Evolutionary conservation across 2,329 filamentous ascomycete species (phyloP), one percentile per base, ranked within the genome.

Genomic region (Phoma sp.): DNA sequence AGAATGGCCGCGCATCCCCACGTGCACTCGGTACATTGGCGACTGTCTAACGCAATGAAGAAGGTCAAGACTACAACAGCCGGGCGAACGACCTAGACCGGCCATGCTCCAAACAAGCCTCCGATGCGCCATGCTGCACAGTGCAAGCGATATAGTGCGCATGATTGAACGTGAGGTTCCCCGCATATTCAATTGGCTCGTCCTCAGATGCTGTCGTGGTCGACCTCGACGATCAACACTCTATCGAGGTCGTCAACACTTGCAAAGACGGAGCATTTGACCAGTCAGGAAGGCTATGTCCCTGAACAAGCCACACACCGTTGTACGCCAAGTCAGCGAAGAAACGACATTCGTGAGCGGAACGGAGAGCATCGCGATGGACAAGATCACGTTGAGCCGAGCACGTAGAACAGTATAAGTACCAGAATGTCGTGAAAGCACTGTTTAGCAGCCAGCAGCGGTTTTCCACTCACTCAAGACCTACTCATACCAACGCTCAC

Each of bases 1-100:
- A 36, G 30, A 47, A 47, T 42, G 5, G 41, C 36, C 42, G 42
- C 37, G 14, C 7, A 33, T 56, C 29, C 42, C 52, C 56, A 57
- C 57, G 49, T 59, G 57, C 50, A 41, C 42, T 41, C 33, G 42
- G 55, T 40, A 36, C 32, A 24, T 45, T 8, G 14, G 32, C 46
- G 49, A 50, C 33, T 41, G 27, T 8, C 60, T 66, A 66, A 66
- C 58, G 55, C 54, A 30, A 65, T 60, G 13, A 45, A 65, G 63
- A 61, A 66, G 64, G 64, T 66, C 62, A 60, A 56, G 57, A 47
- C 51, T 32, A 24, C 42, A 25, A 35, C 47, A 57, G 45, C 55
- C 41, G 49, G 41, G 44, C 40, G 45, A 48, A 43, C 58, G 54
- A 39, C 56, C 56, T 45, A 46, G 45, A 61, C 47, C 42, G 41